These are phyloP conservation scores for Ophiosphaerella korrae DNA, from an alignment of 2,329 filamentous ascomycete species.

Conservation along the genomic window DNA sequence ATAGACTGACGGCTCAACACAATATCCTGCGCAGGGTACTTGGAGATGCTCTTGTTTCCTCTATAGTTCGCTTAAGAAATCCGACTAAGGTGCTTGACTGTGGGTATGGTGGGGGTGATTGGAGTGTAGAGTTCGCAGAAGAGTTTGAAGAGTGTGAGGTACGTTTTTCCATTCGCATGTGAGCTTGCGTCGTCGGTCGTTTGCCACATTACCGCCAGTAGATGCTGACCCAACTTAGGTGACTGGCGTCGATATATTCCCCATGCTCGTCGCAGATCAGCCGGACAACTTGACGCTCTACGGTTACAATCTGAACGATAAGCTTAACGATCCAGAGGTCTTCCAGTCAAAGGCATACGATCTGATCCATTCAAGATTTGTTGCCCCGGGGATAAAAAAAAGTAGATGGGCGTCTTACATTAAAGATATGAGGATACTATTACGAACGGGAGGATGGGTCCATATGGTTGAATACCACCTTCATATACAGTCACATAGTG, in stretches of 20 bases:
- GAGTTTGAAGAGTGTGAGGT: conserved; percentile 47
- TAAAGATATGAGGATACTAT: conserved; percentile 72
- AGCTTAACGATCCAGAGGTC: conserved; percentile 41
- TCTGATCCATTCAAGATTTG: conserved; percentile 77
- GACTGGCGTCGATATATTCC: conserved; percentile 46
- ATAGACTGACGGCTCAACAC: conserved; percentile 43
- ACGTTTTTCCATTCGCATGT: conserved; percentile 10
- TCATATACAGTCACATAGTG: conserved; percentile 85
- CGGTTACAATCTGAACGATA: conserved; percentile 47
- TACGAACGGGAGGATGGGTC: conserved; percentile 80
- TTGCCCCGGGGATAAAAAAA: conserved; percentile 72
- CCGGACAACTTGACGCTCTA: conserved; percentile 45
- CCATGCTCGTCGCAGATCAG: conserved; percentile 38
- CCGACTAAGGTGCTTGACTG: conserved; percentile 46
- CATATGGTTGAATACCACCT: conserved; percentile 89
- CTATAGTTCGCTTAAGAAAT: conserved; percentile 28
- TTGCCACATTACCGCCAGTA: background rate
- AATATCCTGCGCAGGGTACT: conserved; percentile 39
- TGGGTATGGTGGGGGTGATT: conserved; percentile 47
- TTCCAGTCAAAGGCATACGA: conserved; percentile 77
- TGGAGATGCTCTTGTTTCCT: conserved; percentile 35
- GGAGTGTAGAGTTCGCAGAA: conserved; percentile 45
- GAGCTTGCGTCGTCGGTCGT: background rate
- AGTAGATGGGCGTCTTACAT: conserved; percentile 77
- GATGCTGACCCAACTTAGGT: conserved; percentile 36